Percentiles rank a stretch among this genome's conserved stretches.
These are phyloP conservation scores for Ceratocystis colombiana DNA, from an alignment of 2,329 filamentous ascomycete species.

Conservation along the genomic window DNA sequence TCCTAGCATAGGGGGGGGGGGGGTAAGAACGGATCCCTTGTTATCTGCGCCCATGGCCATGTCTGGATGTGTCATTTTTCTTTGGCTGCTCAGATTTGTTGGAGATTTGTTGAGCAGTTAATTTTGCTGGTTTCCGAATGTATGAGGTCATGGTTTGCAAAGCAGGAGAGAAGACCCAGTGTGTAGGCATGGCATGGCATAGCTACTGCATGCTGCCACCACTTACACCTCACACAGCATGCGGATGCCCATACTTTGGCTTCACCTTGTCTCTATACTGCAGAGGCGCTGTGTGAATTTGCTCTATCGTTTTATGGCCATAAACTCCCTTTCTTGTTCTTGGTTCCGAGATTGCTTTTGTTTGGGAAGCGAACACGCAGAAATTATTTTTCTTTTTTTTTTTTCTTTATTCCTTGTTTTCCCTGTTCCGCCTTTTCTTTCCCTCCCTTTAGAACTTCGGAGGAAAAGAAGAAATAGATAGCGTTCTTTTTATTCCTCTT, in stretches of 20 bases:
- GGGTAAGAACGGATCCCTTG: too few species aligned
- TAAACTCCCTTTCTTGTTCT: not conserved
- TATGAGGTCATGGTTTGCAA: not conserved
- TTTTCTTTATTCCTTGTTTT: not conserved
- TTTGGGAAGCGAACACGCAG: not conserved
- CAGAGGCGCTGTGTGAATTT: not conserved
- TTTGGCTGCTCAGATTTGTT: not conserved
- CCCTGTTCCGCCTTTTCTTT: not conserved
- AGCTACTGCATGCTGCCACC: not conserved
- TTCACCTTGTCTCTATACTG: not conserved
- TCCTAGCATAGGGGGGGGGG: too few species aligned
- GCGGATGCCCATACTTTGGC: too few species aligned
- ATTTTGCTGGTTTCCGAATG: not conserved
- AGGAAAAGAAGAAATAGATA: not conserved
- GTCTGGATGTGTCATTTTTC: not conserved
- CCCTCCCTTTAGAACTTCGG: conserved; percentile 7
- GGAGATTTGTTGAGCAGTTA: not conserved
- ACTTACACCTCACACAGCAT: not conserved
- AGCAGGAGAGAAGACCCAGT: not conserved
- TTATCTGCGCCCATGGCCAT: too few species aligned
- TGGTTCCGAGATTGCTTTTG: conserved; percentile 1
- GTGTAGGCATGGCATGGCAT: not conserved
- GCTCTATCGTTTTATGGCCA: not conserved
- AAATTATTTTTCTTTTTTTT: not conserved
- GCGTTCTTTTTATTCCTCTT: not conserved